Evolutionary conservation across 2,329 filamentous ascomycete genomes (phyloP).

Genomic region (Aspergillus amoenus): DNA sequence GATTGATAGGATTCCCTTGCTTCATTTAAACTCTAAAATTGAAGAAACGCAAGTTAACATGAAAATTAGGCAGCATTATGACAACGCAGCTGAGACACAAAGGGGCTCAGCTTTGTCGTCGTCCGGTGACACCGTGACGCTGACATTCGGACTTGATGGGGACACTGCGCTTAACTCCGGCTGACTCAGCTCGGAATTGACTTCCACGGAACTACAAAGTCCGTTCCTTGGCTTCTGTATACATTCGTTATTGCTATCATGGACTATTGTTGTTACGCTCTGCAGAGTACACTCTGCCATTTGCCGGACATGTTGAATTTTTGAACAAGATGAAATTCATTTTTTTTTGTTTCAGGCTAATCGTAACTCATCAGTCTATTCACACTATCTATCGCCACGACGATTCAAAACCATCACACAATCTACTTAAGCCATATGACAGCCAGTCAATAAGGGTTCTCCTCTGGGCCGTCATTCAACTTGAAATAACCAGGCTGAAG

Average conservation of each 20-base stretch:
- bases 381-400: background rate
- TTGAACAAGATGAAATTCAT: background rate
- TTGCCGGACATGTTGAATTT: background rate
- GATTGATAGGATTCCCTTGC: background rate
- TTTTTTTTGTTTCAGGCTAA: background rate
- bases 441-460: background rate
- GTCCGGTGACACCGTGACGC: background rate
- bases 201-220: no score
- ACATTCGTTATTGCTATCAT: no score
- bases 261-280: no score
- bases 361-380: background rate
- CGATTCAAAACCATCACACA: background rate
- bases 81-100: background rate
- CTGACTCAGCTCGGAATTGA: background rate
- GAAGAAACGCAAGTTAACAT: background rate
- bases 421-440: background rate
- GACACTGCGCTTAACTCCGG: background rate
- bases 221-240: no score
- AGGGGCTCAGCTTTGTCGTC: background rate
- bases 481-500: constrained; percentile 48
- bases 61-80: background rate
- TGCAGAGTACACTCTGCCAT: no score
- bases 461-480: constrained; percentile 20
- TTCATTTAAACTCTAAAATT: background rate
- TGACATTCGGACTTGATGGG: background rate